Conservation (phyloP, 2,329 filamentous ascomycete species). For the Cercospora sp. region DNA sequence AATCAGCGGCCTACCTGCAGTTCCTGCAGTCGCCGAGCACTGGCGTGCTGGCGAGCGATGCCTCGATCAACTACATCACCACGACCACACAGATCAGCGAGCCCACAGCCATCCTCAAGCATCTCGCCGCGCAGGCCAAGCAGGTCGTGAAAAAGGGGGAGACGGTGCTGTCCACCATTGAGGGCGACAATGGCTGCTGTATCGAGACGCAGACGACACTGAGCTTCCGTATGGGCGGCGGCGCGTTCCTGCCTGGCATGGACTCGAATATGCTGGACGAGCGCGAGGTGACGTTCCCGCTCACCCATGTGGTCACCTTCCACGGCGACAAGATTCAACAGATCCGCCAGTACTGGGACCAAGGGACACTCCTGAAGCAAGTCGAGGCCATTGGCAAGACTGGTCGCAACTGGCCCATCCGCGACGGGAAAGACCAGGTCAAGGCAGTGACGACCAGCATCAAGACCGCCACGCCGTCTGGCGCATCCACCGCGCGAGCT, state of each 20-base stretch:
- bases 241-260: constrained; percentile 80
- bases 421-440: constrained; percentile 80
- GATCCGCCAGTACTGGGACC: constrained; percentile 92
- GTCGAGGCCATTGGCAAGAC: constrained; percentile 89
- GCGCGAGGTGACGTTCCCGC: constrained; percentile 72
- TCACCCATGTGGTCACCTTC: constrained; percentile 92
- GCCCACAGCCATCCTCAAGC: constrained; percentile 75
- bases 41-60: constrained; percentile 47
- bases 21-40: constrained; percentile 49
- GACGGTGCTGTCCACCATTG: constrained; percentile 70
- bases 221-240: constrained; percentile 78
- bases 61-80: constrained; percentile 75
- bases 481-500: constrained; percentile 26
- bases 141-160: constrained; percentile 82
- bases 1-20: constrained; percentile 46
- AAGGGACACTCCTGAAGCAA: constrained; percentile 87
- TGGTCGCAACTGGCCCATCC: constrained; percentile 92
- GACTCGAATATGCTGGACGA: constrained; percentile 94
- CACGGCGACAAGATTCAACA: constrained; percentile 76
- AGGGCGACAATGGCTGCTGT: constrained; percentile 68
- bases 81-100: constrained; percentile 75
- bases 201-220: constrained; percentile 79
- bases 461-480: constrained; percentile 30
- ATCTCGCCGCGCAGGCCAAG: constrained; percentile 69
- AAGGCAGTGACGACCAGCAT: constrained; percentile 54